Conservation (phyloP, 2,329 filamentous ascomycete species). For the Bipolaris oryzae region DNA sequence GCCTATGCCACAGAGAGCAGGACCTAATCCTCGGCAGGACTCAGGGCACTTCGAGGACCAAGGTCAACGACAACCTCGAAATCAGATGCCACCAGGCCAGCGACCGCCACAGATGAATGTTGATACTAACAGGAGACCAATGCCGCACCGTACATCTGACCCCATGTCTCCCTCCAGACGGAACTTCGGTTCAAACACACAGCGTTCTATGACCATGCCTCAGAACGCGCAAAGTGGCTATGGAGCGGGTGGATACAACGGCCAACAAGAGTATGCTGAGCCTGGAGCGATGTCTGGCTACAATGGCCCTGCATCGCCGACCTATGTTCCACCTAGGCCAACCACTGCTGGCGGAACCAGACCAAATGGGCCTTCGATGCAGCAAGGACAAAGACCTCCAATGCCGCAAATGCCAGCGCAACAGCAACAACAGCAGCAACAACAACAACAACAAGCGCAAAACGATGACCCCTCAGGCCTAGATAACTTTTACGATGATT, state of each 20-base stretch:
- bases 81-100: slow-evolving; percentile 33
- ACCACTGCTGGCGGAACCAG: slow-evolving; percentile 42
- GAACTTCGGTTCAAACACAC: slow-evolving; percentile 37
- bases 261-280: slow-evolving; percentile 44
- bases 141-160: slow-evolving; percentile 24
- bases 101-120: slow-evolving; percentile 34
- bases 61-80: slow-evolving; percentile 32
- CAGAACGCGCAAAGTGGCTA: slow-evolving; percentile 31
- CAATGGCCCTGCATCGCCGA: slow-evolving; percentile 45
- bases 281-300: slow-evolving; percentile 44
- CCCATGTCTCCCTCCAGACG: slow-evolving; percentile 39
- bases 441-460: slow-evolving; percentile 26
- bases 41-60: slow-evolving; percentile 44
- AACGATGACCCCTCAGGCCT: slow-evolving; percentile 50
- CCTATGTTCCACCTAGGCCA: slow-evolving; percentile 45
- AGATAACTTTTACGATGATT: slow-evolving; percentile 59
- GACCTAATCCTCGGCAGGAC: slow-evolving; percentile 38
- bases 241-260: slow-evolving; percentile 22
- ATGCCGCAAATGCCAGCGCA: slow-evolving; percentile 33
- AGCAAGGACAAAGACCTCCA: slow-evolving; percentile 38
- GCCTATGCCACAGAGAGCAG: slow-evolving; percentile 29
- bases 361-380: slow-evolving; percentile 27
- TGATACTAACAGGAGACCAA: slow-evolving; percentile 21
- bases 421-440: slow-evolving; percentile 19
- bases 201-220: slow-evolving; percentile 49